Base-by-base conservation (phyloP, 257 asterid genomes). In the Catharanthus roseus region DNA sequence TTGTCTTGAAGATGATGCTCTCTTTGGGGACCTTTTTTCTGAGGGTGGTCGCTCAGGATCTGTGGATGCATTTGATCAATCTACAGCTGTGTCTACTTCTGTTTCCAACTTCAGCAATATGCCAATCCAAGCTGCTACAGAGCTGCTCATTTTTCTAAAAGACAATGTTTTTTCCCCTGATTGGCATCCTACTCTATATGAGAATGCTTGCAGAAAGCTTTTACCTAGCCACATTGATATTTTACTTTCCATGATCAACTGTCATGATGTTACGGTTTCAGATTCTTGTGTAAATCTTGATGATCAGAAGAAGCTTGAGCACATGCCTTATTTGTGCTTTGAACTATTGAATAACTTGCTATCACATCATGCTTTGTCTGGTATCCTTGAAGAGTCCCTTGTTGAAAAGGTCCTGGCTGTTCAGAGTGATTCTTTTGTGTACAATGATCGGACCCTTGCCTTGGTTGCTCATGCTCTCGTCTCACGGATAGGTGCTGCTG, bases 11-110 rank as follows among this genome's bases (percentile, higher is more conserved):
- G 99, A 95, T 72, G 97, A 95, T 77, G 97, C 97, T 68, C 91
- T 95, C 61, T 95, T 95, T 76, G 99, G 99, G n/a, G 95, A 95
- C 78, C 97, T 95, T 81, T 95, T 95, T 70, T 95, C 95, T 39
- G 99, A 95, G 84, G 93, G 96, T 65, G 84, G 87, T 76, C 99
- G 97, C 45, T 91, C 97, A 50, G 97, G 90, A 65, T 86, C 97
- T 64, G 77, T 78, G 41, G 99, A 95, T 71, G 95, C 88, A 67
- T 83, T 84, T 64, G 99, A 95, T 80, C 97, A 85, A 71, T 78
- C 88, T 42, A 73, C 87, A 76, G 78, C 77, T 74, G 81, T 84
- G 29, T 79, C 86, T 63, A 82, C 77, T 83, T 82, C 87, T 75
- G 66, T 72, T 72, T 80, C 91, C 70, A 80, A 81, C 81, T 73